phyloP scores from a whole-genome alignment of 1,139 yeast genomes.

The Saccharomyces hybrid region DNA sequence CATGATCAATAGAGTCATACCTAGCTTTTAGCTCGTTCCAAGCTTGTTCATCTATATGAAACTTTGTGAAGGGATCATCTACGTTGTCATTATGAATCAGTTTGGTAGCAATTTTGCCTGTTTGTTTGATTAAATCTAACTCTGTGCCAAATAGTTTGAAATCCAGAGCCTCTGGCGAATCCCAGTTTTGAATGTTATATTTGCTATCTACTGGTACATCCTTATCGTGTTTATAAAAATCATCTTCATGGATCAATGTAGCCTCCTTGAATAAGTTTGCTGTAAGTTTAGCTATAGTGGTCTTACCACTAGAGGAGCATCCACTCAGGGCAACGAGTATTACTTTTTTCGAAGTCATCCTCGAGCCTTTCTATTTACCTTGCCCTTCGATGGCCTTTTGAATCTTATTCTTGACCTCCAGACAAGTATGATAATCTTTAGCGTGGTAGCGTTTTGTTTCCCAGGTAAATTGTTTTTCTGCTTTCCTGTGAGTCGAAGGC shows the following conservation, averaged over 20 bases:
- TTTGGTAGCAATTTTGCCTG: slow-evolving; percentile 31
- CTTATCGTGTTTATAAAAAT: slow-evolving; percentile 65
- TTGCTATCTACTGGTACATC: slow-evolving; percentile 58
- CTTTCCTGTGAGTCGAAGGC: not conserved
- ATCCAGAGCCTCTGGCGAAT: slow-evolving; percentile 79
- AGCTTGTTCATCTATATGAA: slow-evolving; percentile 13
- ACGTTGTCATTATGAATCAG: slow-evolving; percentile 30
- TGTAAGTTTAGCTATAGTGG: slow-evolving; percentile 43
- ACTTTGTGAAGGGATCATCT: slow-evolving; percentile 23
- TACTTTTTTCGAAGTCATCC: slow-evolving; percentile 13
- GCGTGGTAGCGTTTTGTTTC: not conserved
- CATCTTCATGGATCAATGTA: slow-evolving; percentile 75
- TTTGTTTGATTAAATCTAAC: slow-evolving; percentile 36
- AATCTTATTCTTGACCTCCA: not conserved
- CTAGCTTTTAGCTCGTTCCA: slow-evolving; percentile 11
- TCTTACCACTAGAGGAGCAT: slow-evolving; percentile 84
- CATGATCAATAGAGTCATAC: slow-evolving; percentile 6
- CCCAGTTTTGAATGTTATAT: slow-evolving; percentile 73
- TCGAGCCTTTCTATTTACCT: not conserved
- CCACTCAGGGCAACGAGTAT: slow-evolving; percentile 68
- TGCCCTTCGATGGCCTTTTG: not conserved
- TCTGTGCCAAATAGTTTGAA: slow-evolving; percentile 48
- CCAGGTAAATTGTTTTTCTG: not conserved
- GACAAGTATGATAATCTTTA: too few relatives aligned
- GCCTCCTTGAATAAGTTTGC: slow-evolving; percentile 43